Evolutionary conservation across 192 early-diverging fungal genomes (phyloP).

Genomic region (Backusella parvicylindrica): DNA sequence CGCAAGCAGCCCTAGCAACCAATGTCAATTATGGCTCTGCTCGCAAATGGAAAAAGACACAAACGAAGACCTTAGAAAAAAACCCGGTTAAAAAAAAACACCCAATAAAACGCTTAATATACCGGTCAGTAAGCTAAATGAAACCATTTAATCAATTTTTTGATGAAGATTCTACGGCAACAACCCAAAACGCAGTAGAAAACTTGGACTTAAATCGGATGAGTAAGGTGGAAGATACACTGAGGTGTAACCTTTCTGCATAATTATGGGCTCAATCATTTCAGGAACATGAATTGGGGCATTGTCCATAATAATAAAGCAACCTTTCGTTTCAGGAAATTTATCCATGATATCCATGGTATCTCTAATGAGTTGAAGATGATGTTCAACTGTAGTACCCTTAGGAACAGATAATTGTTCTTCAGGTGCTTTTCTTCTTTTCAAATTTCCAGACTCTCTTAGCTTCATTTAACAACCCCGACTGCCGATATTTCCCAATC

Average conservation of each 20-base stretch:
- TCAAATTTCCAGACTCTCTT: background rate
- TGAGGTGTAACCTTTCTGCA: constrained; percentile 8
- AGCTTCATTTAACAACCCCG: background rate
- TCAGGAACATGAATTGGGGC: constrained; percentile 15
- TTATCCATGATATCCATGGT: constrained; percentile 10
- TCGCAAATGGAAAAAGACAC: constrained; percentile 2
- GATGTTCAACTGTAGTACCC: too few relatives aligned
- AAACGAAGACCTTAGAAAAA: constrained; percentile 1
- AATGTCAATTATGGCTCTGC: too few relatives aligned
- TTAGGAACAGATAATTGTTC: constrained; percentile 13
- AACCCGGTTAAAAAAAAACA: constrained; percentile 9
- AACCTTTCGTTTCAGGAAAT: constrained; percentile 19
- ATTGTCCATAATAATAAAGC: constrained; percentile 28
- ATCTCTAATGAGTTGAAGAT: constrained; percentile 9
- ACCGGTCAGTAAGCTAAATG: constrained; percentile 2
- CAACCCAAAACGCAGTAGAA: constrained; percentile 12
- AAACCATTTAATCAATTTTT: constrained; percentile 18
- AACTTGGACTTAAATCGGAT: constrained; percentile 7
- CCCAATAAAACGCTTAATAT: background rate
- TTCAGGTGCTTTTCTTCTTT: constrained; percentile 4
- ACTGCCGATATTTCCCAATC: background rate
- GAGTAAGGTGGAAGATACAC: constrained; percentile 14
- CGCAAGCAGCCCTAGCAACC: too few relatives aligned
- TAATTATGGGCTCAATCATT: constrained; percentile 13
- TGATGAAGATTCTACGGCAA: constrained; percentile 11